Conservation (phyloP, 202 grass and related monocot species). For the Dendrocalamus latiflorus region DNA sequence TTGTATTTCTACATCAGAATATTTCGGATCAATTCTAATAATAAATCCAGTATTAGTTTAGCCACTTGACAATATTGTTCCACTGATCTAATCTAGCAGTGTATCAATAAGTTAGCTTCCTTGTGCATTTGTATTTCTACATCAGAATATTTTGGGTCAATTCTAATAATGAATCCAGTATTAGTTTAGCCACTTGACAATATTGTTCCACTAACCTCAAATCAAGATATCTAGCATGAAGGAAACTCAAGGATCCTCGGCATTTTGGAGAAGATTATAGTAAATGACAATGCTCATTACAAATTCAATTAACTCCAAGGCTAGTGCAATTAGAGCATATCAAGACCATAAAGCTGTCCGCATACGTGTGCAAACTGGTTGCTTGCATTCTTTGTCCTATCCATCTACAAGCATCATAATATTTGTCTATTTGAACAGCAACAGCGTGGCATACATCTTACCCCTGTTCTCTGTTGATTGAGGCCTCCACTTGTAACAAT, state of each 20-base stretch:
- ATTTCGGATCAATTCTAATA: too few relatives aligned
- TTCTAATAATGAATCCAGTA: constrained; percentile 2
- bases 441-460: constrained; percentile 11
- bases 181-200: not conserved
- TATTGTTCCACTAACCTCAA: not conserved
- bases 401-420: not conserved
- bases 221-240: constrained; percentile 5
- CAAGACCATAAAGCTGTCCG: not conserved
- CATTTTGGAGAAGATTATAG: not conserved
- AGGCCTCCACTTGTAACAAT: constrained; percentile 82
- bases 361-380: not conserved
- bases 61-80: too few relatives aligned
- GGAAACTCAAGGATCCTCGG: not conserved
- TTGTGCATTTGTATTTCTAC: not conserved
- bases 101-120: not conserved
- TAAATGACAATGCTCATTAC: not conserved
- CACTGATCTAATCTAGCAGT: too few relatives aligned
- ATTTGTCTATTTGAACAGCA: not conserved
- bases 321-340: not conserved
- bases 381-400: constrained; percentile 1
- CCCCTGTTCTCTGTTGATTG: constrained; percentile 93
- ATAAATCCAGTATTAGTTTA: too few relatives aligned
- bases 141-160: not conserved
- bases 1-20: too few relatives aligned
- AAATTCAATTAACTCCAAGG: not conserved